phyloP scores from a whole-genome alignment of 164 flowering plant species.

The Paratinospora sagittata region DNA sequence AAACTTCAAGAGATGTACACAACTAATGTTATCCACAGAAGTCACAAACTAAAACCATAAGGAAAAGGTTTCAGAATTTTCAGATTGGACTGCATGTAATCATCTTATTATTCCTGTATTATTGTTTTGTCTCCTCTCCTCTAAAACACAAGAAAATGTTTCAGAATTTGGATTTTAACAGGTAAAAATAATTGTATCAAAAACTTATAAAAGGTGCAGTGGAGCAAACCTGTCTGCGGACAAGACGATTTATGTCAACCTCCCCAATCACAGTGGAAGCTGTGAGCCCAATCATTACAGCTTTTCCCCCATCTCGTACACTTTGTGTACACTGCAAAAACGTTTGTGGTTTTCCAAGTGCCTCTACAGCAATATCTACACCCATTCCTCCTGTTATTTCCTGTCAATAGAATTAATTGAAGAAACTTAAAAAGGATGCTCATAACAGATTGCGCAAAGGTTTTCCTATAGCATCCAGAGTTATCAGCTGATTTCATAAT shows the following conservation, averaged over 20 bases:
- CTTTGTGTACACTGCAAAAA: conserved; percentile 79
- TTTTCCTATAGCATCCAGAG: not conserved
- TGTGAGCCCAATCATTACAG: conserved; percentile 98
- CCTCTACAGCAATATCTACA: conserved; percentile 93
- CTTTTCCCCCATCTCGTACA: conserved; percentile 96
- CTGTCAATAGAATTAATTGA: conserved; percentile 28
- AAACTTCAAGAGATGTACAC: not conserved
- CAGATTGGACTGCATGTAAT: no score
- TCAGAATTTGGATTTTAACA: not conserved
- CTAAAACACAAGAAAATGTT: no score
- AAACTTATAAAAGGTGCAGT: not conserved
- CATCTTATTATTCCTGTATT: no score
- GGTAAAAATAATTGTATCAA: not conserved
- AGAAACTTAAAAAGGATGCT: not conserved
- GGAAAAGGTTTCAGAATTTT: no score
- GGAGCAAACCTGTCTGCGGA: conserved; percentile 80
- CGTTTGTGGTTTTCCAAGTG: conserved; percentile 80
- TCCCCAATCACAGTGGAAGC: conserved; percentile 72
- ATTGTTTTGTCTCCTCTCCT: no score
- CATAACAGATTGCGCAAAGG: not conserved
- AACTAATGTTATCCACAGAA: no score
- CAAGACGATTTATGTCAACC: conserved; percentile 88
- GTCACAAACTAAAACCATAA: no score
- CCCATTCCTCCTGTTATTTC: conserved; percentile 92
- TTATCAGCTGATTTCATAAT: not conserved